phyloP scores from a whole-genome alignment of 257 asterid genomes.

The Salvia rosmarinus region DNA sequence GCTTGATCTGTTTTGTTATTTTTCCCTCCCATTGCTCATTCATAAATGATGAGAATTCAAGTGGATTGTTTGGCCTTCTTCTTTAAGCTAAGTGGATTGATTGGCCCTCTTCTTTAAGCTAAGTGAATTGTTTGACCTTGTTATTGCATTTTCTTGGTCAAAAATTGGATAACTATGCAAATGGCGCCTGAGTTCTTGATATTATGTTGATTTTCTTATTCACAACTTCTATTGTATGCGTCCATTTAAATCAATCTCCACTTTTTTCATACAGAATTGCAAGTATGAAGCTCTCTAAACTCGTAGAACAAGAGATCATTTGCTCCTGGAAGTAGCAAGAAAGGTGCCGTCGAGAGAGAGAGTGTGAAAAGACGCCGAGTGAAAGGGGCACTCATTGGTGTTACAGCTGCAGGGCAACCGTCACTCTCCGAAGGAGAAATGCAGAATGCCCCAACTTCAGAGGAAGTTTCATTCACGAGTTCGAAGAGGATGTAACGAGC shows the following conservation, averaged over 20 bases:
- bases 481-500: conserved; percentile 56
- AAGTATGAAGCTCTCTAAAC: not conserved
- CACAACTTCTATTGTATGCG: not conserved
- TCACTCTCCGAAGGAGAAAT: conserved; percentile 45
- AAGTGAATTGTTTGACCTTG: no score
- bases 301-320: not conserved
- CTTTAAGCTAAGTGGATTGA: not conserved
- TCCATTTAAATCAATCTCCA: not conserved
- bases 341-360: conserved; percentile 1
- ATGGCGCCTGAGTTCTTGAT: no score
- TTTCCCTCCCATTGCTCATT: not conserved
- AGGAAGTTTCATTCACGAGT: conserved; percentile 73
- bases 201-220: not conserved
- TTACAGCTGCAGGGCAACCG: conserved; percentile 65
- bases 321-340: conserved; percentile 16
- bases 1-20: conserved; percentile 1
- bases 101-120: not conserved
- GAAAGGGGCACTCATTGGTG: conserved; percentile 82
- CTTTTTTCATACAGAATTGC: not conserved
- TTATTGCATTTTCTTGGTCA: not conserved
- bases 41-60: not conserved
- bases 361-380: conserved; percentile 55
- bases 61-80: no score
- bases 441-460: conserved; percentile 59
- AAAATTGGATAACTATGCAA: not conserved